Conservation (phyloP, 129 eudicot species). For the Mikania micrantha region DNA sequence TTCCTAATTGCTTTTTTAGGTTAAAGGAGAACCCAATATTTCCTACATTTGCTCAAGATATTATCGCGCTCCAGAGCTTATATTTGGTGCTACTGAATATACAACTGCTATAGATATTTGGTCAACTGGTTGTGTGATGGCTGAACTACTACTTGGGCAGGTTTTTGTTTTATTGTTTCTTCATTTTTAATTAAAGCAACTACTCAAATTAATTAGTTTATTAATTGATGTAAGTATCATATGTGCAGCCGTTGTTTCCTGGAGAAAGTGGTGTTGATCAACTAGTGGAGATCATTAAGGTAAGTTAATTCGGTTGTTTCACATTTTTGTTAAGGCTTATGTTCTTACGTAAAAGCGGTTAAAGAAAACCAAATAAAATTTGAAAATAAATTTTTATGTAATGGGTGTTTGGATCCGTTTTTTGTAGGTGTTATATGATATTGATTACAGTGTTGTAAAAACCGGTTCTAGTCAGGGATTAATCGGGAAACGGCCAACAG, state of each 20-base stretch:
- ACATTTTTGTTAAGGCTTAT: conserved; percentile 2
- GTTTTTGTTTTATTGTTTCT: conserved; percentile 13
- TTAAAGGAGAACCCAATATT: conserved; percentile 56
- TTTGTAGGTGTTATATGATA: too few relatives aligned
- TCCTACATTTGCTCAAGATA: conserved; percentile 56
- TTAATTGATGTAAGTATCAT: neutral
- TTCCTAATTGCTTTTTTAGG: conserved; percentile 28
- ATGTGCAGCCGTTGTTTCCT: conserved; percentile 51
- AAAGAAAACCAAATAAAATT: too few relatives aligned
- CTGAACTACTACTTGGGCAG: conserved; percentile 70
- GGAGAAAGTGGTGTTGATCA: conserved; percentile 75
- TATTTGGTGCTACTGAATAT: conserved; percentile 59
- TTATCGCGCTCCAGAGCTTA: conserved; percentile 58
- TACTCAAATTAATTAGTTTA: neutral
- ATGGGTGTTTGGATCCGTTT: too few relatives aligned
- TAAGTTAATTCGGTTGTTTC: neutral
- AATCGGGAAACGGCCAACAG: too few relatives aligned
- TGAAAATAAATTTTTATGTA: too few relatives aligned
- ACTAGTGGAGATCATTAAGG: conserved; percentile 63
- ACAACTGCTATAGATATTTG: conserved; percentile 61
- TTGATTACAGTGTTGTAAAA: too few relatives aligned
- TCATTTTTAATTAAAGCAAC: neutral
- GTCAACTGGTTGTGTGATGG: conserved; percentile 63
- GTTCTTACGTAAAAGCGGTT: too few relatives aligned
- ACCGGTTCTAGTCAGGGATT: too few relatives aligned